phyloP scores from a whole-genome alignment of 225 moss, liverwort and hornwort species.

The Neckera pumila region DNA sequence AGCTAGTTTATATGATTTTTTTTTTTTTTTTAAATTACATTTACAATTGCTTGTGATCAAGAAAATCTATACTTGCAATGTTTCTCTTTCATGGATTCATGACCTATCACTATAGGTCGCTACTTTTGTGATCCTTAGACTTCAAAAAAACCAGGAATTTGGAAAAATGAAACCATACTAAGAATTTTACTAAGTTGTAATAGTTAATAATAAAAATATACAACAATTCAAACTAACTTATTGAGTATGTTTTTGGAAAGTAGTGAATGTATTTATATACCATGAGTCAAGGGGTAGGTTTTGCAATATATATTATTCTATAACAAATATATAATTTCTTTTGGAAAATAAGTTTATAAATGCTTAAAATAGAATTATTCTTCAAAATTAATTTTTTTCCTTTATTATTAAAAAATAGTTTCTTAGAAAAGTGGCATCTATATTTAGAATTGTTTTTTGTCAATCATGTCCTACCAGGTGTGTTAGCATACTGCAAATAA shows the following conservation, averaged over 20 bases:
- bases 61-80: fast-evolving
- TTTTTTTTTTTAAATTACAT: too few relatives aligned
- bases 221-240: fast-evolving
- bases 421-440: fast-evolving
- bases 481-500: too few relatives aligned
- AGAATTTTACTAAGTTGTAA: too few relatives aligned
- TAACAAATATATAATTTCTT: not conserved
- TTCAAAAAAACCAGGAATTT: fast-evolving
- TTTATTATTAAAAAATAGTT: fast-evolving
- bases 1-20: fast-evolving
- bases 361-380: not conserved
- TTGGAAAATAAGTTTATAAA: too few relatives aligned
- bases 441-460: too few relatives aligned
- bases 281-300: fast-evolving
- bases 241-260: not conserved
- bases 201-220: not conserved
- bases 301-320: fast-evolving
- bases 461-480: not conserved
- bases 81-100: too few relatives aligned
- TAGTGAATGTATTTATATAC: not conserved
- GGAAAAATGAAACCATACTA: fast-evolving
- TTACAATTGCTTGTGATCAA: not conserved
- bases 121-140: not conserved
- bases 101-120: fast-evolving
- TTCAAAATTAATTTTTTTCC: fast-evolving